phyloP scores from a whole-genome alignment of 768 basidiomycete species.

The Hydnomerulius pinastri region DNA sequence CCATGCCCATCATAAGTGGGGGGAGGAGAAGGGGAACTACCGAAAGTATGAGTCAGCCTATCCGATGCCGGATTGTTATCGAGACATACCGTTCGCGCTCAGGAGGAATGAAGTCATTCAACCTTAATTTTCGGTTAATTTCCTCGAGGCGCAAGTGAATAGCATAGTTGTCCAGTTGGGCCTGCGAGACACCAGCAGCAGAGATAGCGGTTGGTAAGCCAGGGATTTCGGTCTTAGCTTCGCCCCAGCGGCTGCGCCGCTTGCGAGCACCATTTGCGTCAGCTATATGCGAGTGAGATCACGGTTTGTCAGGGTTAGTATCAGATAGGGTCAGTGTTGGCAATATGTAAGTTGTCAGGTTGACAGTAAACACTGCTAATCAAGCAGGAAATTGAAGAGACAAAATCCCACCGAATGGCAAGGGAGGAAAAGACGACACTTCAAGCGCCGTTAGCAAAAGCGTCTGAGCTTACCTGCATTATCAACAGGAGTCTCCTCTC shows the following conservation, averaged over 20 bases:
- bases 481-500: slow-evolving; percentile 71
- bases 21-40: slow-evolving; percentile 92
- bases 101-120: slow-evolving; percentile 95
- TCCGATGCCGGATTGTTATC: neutral
- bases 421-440: slow-evolving; percentile 39
- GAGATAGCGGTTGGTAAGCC: slow-evolving; percentile 94
- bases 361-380: slow-evolving; percentile 25
- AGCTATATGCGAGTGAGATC: slow-evolving; percentile 55
- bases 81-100: slow-evolving; percentile 82
- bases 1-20: slow-evolving; percentile 98
- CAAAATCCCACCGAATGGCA: slow-evolving; percentile 35
- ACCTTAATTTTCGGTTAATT: slow-evolving; percentile 90
- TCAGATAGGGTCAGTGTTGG: slow-evolving; percentile 40
- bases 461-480: slow-evolving; percentile 70
- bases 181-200: slow-evolving; percentile 90
- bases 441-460: slow-evolving; percentile 38
- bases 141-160: slow-evolving; percentile 95
- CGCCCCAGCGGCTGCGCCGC: slow-evolving; percentile 97
- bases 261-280: slow-evolving; percentile 89
- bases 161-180: slow-evolving; percentile 97
- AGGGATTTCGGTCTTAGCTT: slow-evolving; percentile 87
- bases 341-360: slow-evolving; percentile 29
- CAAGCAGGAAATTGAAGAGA: slow-evolving; percentile 26
- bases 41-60: slow-evolving; percentile 17
- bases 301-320: slow-evolving; percentile 58